Evolutionary conservation across 352 stramenopile genomes (phyloP), one percentile per base, ranked within the genome.

Genomic region (Globisporangium paddicum): DNA sequence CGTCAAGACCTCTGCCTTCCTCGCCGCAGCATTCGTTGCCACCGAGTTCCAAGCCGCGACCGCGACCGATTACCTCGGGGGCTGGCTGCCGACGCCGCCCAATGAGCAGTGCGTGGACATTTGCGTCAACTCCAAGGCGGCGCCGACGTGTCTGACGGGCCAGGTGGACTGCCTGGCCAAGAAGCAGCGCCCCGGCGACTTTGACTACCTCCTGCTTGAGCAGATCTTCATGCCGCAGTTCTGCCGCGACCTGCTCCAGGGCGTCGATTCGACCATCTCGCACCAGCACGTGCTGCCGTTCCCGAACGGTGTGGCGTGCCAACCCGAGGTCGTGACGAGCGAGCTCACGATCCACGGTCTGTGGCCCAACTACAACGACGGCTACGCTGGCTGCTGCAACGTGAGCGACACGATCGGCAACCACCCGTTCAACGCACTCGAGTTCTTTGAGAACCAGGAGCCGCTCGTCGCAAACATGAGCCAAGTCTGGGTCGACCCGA

Each of bases 161-260:
- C 64, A n/a, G n/a, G n/a, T 72, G 16, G 62, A 67, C 14, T 89
- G 82, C 57, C 63, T 86, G 49, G 66, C 69, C 44, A 90, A 89
- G 75, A 67, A 78, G 55, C 78, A 86, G 67, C 69, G 72, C 26
- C 79, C 79, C 7, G 74, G 76, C 49, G 81, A 89, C 72, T 90
- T 82, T 54, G 83, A 90, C 70, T 90, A 86, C 68, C 60, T 93
- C 34, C 52, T 90, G 47, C 66, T 93, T 13, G 81, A 93, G 66
- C 77, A 93, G 68, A 66, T 93, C 54, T 93, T 78, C 58, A 70
- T 87, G 57, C 82, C 82, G 66, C 82, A 93, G 67, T 93, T 87
- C 66, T 93, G 82, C 64, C 82, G 82, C 28, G 80, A 93, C 63
- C 59, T 93, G 44, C 75, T 90, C 45, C 63, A 78, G 8, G 82